These are phyloP conservation scores for Monosporozyma aquatica DNA, from an alignment of 805 yeast genomes.

Conservation along the genomic window DNA sequence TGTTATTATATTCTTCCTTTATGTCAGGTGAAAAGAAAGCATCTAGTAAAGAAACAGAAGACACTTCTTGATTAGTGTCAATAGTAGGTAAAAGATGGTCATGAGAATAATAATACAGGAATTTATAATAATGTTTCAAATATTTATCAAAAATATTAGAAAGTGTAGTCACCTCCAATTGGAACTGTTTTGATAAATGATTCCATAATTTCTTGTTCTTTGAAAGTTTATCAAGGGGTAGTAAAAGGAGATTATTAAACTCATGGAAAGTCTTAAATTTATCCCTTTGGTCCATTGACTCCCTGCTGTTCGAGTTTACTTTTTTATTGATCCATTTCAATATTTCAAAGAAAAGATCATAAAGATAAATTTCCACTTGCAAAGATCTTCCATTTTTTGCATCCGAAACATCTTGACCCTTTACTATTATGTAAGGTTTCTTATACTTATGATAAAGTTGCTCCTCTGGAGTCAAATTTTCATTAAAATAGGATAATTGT, in stretches of 20 bases:
- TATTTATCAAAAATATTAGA: conserved; percentile 17
- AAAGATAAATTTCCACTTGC: conserved; percentile 29
- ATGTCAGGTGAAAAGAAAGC: conserved; percentile 7
- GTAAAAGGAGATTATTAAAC: not conserved
- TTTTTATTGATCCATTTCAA: conserved; percentile 15
- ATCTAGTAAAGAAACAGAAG: conserved; percentile 29
- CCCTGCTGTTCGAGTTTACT: not conserved
- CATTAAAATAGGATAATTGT: conserved; percentile 49
- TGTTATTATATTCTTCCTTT: conserved; percentile 28
- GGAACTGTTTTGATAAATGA: conserved; percentile 11
- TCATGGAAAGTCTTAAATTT: not conserved
- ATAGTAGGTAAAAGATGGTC: conserved; percentile 3
- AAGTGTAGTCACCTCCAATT: conserved; percentile 4
- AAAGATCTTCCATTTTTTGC: no score
- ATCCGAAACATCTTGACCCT: no score
- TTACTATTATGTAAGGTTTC: no score
- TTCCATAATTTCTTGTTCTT: conserved; percentile 25
- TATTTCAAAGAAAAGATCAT: conserved; percentile 34
- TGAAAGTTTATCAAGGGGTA: conserved; percentile 4
- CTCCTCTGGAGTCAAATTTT: conserved; percentile 5
- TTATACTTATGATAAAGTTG: no score
- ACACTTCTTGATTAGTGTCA: conserved; percentile 12
- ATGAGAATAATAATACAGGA: conserved; percentile 17
- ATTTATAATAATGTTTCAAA: conserved; percentile 30
- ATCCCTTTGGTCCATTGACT: not conserved